Evolutionary conservation across 2,329 filamentous ascomycete species (phyloP).

Genomic region (Esteya vermicola): DNA sequence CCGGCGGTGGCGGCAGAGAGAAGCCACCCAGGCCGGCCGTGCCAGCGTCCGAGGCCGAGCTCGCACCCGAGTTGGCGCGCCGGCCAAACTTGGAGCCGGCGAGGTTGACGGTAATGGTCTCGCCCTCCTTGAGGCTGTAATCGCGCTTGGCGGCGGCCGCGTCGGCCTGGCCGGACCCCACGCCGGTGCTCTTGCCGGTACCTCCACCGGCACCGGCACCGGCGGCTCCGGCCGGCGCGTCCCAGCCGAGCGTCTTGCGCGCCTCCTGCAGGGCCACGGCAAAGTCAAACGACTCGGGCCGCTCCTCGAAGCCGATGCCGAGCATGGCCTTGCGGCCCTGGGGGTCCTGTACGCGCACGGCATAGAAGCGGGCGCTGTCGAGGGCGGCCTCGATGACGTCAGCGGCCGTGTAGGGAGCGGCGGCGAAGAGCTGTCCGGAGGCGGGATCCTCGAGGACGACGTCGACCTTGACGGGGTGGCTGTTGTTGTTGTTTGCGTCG

Average conservation of each 20-base stretch:
- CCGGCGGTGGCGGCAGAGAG: slow-evolving; percentile 59
- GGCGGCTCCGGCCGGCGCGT: slow-evolving; percentile 29
- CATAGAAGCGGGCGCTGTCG: slow-evolving; percentile 75
- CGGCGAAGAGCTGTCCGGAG: slow-evolving; percentile 66
- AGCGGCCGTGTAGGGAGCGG: slow-evolving; percentile 57
- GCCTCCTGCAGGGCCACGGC: slow-evolving; percentile 68
- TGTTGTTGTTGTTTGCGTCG: slow-evolving; percentile 13
- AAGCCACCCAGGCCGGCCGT: slow-evolving; percentile 36
- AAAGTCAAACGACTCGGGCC: slow-evolving; percentile 77
- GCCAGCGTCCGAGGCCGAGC: slow-evolving; percentile 14
- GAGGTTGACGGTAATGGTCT: slow-evolving; percentile 76
- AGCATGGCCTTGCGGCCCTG: slow-evolving; percentile 63
- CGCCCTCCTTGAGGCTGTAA: slow-evolving; percentile 75
- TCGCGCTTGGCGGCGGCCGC: slow-evolving; percentile 45
- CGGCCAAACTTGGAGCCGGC: slow-evolving; percentile 38
- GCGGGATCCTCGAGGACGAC: slow-evolving; percentile 65
- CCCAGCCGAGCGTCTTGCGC: slow-evolving; percentile 52
- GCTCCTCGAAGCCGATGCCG: slow-evolving; percentile 77
- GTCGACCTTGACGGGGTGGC: slow-evolving; percentile 53
- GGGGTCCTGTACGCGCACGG: slow-evolving; percentile 63
- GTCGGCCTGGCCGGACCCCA: slow-evolving; percentile 10
- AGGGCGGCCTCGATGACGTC: slow-evolving; percentile 61
- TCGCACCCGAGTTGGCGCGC: slow-evolving; percentile 19
- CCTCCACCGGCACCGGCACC: not conserved
- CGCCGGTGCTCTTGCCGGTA: not conserved